These are phyloP conservation scores for Tardiomyces blankii DNA, from an alignment of 1,139 yeast species.

Conservation along the genomic window DNA sequence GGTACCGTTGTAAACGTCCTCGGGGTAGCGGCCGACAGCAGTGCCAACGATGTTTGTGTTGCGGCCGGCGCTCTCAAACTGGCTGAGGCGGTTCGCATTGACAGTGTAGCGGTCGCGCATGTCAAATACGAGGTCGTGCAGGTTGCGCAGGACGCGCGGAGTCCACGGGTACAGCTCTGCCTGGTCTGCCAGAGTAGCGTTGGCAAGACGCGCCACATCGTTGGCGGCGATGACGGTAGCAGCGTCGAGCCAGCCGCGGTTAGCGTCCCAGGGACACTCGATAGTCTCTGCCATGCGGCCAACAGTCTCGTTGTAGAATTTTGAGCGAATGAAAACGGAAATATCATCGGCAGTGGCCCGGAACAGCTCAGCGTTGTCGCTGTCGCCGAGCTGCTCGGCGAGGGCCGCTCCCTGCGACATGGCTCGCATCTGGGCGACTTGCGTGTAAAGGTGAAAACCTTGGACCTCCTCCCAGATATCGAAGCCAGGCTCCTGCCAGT, in stretches of 20 bases:
- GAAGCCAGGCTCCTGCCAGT: conserved; percentile 60
- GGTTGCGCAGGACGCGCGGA: conserved; percentile 5
- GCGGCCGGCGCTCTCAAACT: not conserved
- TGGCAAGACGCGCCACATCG: conserved; percentile 29
- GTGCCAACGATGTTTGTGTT: conserved; percentile 2
- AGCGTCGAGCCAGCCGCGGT: conserved; percentile 66
- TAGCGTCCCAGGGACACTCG: conserved; percentile 15
- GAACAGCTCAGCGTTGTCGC: conserved; percentile 8
- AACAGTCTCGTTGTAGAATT: conserved; percentile 22
- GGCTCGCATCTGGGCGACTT: conserved; percentile 63
- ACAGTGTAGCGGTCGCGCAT: conserved; percentile 71
- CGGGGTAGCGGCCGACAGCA: conserved; percentile 82
- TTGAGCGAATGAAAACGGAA: conserved; percentile 3
- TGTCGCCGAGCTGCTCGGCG: conserved; percentile 31
- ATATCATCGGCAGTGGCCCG: not conserved
- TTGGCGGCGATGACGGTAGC: conserved; percentile 62
- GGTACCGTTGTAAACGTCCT: conserved; percentile 79
- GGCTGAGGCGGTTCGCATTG: conserved; percentile 28
- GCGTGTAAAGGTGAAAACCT: conserved; percentile 68
- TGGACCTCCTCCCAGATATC: conserved; percentile 92
- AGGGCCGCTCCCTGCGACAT: conserved; percentile 45
- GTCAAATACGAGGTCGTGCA: conserved; percentile 39
- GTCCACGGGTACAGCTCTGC: conserved; percentile 67
- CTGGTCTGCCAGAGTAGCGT: conserved; percentile 13
- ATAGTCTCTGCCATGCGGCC: conserved; percentile 27